Evolutionary conservation across 768 basidiomycete species (phyloP).

Genomic region (Chlorophyllum brunneum): DNA sequence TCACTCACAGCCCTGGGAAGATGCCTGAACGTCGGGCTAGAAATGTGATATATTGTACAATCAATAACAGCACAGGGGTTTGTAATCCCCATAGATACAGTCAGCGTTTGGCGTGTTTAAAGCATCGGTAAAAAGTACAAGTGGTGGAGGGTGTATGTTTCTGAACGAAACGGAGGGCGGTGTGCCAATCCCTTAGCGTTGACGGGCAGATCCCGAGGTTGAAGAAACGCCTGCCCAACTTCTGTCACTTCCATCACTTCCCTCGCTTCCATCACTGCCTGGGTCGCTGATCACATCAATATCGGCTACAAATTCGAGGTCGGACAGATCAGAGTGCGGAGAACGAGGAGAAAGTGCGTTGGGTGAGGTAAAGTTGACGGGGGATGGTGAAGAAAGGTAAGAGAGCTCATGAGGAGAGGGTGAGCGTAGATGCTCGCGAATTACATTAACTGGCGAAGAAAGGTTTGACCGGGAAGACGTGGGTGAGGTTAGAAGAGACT

Average conservation of each 20-base stretch:
- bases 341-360: conserved; percentile 9
- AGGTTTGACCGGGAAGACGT: background rate
- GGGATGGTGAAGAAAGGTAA: conserved; percentile 7
- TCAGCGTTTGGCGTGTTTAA: background rate
- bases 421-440: background rate
- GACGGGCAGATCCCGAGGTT: background rate
- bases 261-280: conserved; percentile 10
- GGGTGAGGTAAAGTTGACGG: conserved; percentile 12
- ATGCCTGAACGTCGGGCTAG: too few relatives aligned
- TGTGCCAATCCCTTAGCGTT: background rate
- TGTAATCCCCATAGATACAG: too few relatives aligned
- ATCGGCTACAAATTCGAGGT: conserved; percentile 8
- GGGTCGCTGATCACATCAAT: conserved; percentile 10
- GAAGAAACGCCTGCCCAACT: conserved; percentile 11
- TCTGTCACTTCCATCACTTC: conserved; percentile 9
- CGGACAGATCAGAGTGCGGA: conserved; percentile 9
- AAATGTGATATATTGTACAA: too few relatives aligned
- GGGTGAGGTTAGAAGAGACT: conserved; percentile 5
- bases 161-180: background rate
- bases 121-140: conserved; percentile 11
- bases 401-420: background rate
- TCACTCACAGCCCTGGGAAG: too few relatives aligned
- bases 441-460: background rate
- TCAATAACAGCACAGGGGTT: background rate
- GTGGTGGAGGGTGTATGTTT: background rate